Base-by-base conservation (phyloP, 2,329 filamentous ascomycete species). In the Fonsecaea monophora region DNA sequence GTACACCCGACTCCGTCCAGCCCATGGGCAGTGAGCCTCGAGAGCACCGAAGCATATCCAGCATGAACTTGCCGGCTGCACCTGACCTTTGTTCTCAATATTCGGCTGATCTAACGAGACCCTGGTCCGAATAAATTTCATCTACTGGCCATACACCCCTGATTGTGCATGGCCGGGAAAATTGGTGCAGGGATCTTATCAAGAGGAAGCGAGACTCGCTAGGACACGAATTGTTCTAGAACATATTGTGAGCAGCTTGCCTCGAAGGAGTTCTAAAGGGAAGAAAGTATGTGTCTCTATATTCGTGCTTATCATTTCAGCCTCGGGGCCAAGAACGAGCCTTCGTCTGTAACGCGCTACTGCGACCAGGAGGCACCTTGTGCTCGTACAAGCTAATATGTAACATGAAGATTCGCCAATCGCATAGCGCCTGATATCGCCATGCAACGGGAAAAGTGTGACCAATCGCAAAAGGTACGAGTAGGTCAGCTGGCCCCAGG, bases 401-500 rank as follows among this genome's bases (percentile, higher is more conserved):
- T 21, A 32, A 35, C 59, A 48, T 21, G 45, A 61, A 53, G 48
- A 53, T 61, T n/a, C 32, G 15, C 59, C 59, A 61, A 61, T 61
- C 45, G 53, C 13, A 18, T 13, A 12, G 25, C 7, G 7, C 32
- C 34, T 61, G 45, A 40, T 61, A 61, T 61, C 59, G 32, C 58
- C 32, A 25, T 53, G 48, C 59, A 40, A 42, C 12, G 9, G 42
- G 30, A 45, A 50, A n/a, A 35, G 5, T 50, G 57, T 40, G 40
- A 30, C 48, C 32, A 8, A 53, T n/a, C 18, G 32, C 18, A 21
- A 50, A 50, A 21, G 37, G 25, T 25, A 25, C 25, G 25, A 25
- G 25, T 53, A 61, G 59, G 45, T 53, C 59, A 61, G 59, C 48
- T 61, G 59, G 18, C 21, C 25, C 10, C 18, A 34, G 15, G 12